Evolutionary conservation across 768 basidiomycete species (phyloP).

Genomic region (Macrolepiota dolichaula): DNA sequence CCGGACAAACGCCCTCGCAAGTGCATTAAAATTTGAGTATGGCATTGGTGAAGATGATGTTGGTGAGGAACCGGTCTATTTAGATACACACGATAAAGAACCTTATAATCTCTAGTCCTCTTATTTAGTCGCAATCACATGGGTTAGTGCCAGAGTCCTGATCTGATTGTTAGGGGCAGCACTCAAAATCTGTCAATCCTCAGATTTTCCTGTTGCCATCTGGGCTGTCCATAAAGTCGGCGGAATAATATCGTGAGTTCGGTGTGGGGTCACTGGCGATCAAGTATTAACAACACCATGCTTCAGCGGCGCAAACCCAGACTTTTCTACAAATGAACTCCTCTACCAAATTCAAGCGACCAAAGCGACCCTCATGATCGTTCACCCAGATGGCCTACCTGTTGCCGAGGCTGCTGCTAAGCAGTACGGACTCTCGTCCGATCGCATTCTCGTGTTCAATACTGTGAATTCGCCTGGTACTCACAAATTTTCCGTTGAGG

Average conservation of each 20-base stretch:
- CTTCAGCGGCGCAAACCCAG: constrained; percentile 58
- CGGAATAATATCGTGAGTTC: constrained; percentile 51
- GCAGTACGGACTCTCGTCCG: constrained; percentile 30
- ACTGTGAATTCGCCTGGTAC: constrained; percentile 11
- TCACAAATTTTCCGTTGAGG: constrained; percentile 35
- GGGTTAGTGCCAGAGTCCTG: constrained; percentile 33
- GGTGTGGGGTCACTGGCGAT: neutral
- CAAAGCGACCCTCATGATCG: constrained; percentile 44
- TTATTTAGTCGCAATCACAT: constrained; percentile 67
- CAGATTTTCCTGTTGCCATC: constrained; percentile 54
- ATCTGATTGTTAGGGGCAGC: neutral
- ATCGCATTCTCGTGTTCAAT: constrained; percentile 45
- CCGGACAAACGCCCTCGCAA: constrained; percentile 47
- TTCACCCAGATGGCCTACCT: constrained; percentile 40
- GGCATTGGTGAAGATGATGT: constrained; percentile 49
- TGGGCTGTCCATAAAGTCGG: constrained; percentile 59
- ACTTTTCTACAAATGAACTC: constrained; percentile 51
- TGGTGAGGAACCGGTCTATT: constrained; percentile 30
- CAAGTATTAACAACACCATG: neutral
- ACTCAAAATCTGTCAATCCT: neutral
- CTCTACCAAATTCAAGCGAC: constrained; percentile 51
- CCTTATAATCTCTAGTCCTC: constrained; percentile 38
- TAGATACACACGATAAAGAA: neutral
- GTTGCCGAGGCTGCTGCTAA: constrained; percentile 41
- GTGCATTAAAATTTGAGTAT: constrained; percentile 38